These are phyloP conservation scores for Coniochaeta sp. DNA, from an alignment of 2,329 filamentous ascomycete species.

Conservation along the genomic window DNA sequence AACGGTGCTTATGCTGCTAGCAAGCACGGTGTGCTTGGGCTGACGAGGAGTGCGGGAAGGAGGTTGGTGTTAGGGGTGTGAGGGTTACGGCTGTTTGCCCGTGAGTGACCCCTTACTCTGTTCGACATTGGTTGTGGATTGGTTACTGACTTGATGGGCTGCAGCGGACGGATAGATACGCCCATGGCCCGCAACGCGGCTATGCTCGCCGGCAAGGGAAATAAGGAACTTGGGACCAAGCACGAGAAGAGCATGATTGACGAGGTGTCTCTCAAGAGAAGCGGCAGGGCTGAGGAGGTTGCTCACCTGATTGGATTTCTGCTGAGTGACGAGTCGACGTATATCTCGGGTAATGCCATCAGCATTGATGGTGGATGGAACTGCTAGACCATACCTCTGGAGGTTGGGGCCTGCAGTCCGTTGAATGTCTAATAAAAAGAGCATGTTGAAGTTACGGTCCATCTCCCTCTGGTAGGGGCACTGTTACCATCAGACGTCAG, in stretches of 20 bases:
- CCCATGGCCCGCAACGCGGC: constrained; percentile 14
- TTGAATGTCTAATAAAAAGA: too few relatives aligned
- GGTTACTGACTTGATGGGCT: neutral
- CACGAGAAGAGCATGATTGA: neutral
- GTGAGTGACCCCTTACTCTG: constrained; percentile 13
- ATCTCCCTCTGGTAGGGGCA: too few relatives aligned
- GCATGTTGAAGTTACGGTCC: too few relatives aligned
- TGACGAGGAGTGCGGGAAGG: constrained; percentile 21
- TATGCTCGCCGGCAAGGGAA: neutral
- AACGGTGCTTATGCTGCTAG: constrained; percentile 21
- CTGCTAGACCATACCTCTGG: too few relatives aligned
- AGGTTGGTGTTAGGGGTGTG: constrained; percentile 17
- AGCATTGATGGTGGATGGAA: constrained; percentile 9
- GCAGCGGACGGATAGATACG: constrained; percentile 20
- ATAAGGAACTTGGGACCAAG: neutral
- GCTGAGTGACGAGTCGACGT: constrained; percentile 12
- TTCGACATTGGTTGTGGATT: neutral
- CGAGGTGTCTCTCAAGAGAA: constrained; percentile 8
- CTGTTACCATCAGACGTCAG: too few relatives aligned
- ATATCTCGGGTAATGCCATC: constrained; percentile 11
- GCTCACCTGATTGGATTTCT: constrained; percentile 9
- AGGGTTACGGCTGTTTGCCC: constrained; percentile 22
- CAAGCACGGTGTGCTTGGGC: constrained; percentile 22
- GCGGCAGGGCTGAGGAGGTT: constrained; percentile 9
- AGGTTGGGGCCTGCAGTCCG: too few relatives aligned